A percentile compares a stretch with the other conserved stretches of the same genome.
Evolutionary conservation across 495 filamentous ascomycete species (phyloP).

Genomic region (Xanthoparmelia taractica): DNA sequence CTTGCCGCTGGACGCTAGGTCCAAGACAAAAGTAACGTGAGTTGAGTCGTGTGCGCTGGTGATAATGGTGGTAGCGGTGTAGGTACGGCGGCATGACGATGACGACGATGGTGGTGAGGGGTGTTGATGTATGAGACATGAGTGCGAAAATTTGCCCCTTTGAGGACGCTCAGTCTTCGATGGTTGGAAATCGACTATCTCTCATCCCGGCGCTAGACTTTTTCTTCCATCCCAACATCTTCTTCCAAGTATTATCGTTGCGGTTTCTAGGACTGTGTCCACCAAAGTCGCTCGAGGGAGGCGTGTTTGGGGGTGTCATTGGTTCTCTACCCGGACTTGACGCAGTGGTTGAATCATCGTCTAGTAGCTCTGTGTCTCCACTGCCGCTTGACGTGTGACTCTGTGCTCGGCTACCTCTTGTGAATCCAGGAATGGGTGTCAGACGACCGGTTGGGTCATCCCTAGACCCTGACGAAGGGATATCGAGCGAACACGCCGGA

Average conservation of each 20-base stretch:
- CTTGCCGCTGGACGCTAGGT: not conserved
- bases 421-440: constrained; percentile 29
- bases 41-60: not conserved
- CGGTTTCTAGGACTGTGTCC: constrained; percentile 46
- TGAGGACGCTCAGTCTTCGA: constrained; percentile 21
- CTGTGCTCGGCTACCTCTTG: constrained; percentile 32
- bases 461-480: constrained; percentile 26
- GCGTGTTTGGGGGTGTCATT: constrained; percentile 86
- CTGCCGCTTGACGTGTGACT: constrained; percentile 34
- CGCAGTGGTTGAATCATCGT: constrained; percentile 43
- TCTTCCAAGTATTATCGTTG: constrained; percentile 66
- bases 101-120: not conserved
- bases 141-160: not conserved
- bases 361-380: constrained; percentile 38
- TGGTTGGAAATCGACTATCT: constrained; percentile 27
- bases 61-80: not conserved
- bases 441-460: constrained; percentile 25
- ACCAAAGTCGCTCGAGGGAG: constrained; percentile 58
- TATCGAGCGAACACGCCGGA: constrained; percentile 37
- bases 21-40: not conserved
- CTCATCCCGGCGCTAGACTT: constrained; percentile 37
- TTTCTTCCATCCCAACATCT: constrained; percentile 69
- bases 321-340: constrained; percentile 46
- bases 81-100: not conserved
- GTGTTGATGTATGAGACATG: not conserved